Conservation (phyloP, 176 grass and related monocot species). For the Hordeum vulgare region MorexV3_pseudomolecules_assembly NC_058524.1:517863164-517863663, state of each 20-base stretch:
- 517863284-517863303: slow-evolving; percentile 98
- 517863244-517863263: slow-evolving; percentile 68
- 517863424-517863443: neutral
- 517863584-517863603: slow-evolving; percentile 51
- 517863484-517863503: slow-evolving; percentile 83
- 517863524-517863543: slow-evolving; percentile 45
- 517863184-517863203: neutral
- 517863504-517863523: slow-evolving; percentile 70
- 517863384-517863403: neutral
- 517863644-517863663: slow-evolving; percentile 38
- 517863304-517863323: slow-evolving; percentile 96
- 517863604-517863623: slow-evolving; percentile 79
- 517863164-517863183: neutral
- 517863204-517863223: neutral
- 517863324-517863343: slow-evolving; percentile 73
- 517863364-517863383: slow-evolving; percentile 30
- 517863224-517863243: neutral
- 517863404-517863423: slow-evolving; percentile 3
- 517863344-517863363: slow-evolving; percentile 83
- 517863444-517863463: neutral
- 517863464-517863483: slow-evolving; percentile 71
- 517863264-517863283: slow-evolving; percentile 98
- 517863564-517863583: slow-evolving; percentile 48
- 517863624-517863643: slow-evolving; percentile 92
- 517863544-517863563: slow-evolving; percentile 62